Percentiles rank a stretch among this genome's conserved stretches.
phyloP scores from a whole-genome alignment of 176 grass and related monocot species.

The Carex littledalei region DNA sequence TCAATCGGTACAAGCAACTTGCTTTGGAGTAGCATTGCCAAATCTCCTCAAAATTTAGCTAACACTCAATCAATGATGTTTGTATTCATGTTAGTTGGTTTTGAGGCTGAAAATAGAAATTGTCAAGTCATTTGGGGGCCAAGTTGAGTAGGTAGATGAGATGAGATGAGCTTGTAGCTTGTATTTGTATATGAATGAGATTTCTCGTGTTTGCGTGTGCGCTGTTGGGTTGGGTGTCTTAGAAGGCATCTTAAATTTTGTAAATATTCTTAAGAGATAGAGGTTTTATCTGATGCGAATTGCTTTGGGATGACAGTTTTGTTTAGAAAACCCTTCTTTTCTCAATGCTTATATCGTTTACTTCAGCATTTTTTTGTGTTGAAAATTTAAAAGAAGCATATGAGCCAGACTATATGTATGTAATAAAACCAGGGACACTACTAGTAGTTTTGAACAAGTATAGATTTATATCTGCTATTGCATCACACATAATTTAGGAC shows the following conservation, averaged over 20 bases:
- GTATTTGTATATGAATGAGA: not conserved
- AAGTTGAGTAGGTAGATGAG: not conserved
- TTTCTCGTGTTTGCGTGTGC: not conserved
- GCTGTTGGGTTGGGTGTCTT: not conserved
- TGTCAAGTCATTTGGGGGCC: not conserved
- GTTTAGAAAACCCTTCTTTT: not conserved
- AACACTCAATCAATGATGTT: not conserved
- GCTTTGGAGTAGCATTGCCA: conserved; percentile 73
- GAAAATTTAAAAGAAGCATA: too few species aligned
- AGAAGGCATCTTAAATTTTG: not conserved
- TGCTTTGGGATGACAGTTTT: not conserved
- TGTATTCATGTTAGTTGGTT: not conserved
- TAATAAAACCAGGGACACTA: not conserved
- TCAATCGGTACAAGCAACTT: conserved; percentile 90
- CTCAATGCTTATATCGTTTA: not conserved
- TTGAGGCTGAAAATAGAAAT: not conserved
- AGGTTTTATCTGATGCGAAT: not conserved
- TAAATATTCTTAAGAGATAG: conserved; percentile 12
- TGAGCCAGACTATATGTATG: not conserved
- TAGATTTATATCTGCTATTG: not conserved
- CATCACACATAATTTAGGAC: not conserved
- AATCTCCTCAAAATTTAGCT: not conserved
- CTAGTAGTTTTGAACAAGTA: not conserved
- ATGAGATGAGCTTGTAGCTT: not conserved
- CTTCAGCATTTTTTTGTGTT: too few species aligned